A percentile compares a stretch with the other conserved stretches of the same genome.
Conservation (phyloP, 495 filamentous ascomycete species). For the Patellaria atrata region DNA sequence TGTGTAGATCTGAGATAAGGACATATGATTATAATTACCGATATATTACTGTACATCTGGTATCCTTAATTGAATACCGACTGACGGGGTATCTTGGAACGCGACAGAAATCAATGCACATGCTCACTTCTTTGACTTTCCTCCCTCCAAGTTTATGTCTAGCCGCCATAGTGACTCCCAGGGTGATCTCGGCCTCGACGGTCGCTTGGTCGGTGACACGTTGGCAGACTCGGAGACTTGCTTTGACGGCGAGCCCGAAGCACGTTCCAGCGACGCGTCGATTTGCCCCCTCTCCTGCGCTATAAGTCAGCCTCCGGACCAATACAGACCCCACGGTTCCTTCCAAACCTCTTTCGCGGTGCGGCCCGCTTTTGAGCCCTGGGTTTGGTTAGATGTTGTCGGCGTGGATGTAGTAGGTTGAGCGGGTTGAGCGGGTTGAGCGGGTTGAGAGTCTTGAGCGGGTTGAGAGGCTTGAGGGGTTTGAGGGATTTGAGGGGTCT, state of each 20-base stretch:
- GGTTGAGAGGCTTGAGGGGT: slow-evolving; percentile 3
- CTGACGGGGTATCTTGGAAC: too few relatives aligned
- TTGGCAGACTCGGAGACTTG: slow-evolving; percentile 1
- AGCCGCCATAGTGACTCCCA: slow-evolving; percentile 25
- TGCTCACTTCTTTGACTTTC: slow-evolving; percentile 14
- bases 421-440: slow-evolving; percentile 10
- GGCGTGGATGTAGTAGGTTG: too few relatives aligned
- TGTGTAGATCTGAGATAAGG: too few relatives aligned
- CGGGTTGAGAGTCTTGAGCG: slow-evolving; percentile 11
- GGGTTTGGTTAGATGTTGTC: too few relatives aligned
- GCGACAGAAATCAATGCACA: not conserved
- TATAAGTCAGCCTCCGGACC: slow-evolving; percentile 3
- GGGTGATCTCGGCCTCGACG: slow-evolving; percentile 8
- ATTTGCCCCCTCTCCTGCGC: slow-evolving; percentile 5
- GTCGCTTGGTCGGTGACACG: slow-evolving; percentile 11
- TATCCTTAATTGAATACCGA: too few relatives aligned
- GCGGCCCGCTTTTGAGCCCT: slow-evolving; percentile 3
- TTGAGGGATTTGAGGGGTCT: not conserved
- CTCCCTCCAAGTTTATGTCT: slow-evolving; percentile 22
- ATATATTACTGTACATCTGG: too few relatives aligned
- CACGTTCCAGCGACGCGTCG: slow-evolving; percentile 4
- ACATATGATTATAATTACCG: too few relatives aligned
- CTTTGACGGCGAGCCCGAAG: slow-evolving; percentile 3
- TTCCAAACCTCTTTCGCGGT: slow-evolving; percentile 1
- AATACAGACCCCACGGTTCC: slow-evolving; percentile 1